A percentile compares a stretch with the other conserved stretches of the same genome.
Conservation (phyloP, 345 rosid species). For the Eucalyptus grandis region DNA sequence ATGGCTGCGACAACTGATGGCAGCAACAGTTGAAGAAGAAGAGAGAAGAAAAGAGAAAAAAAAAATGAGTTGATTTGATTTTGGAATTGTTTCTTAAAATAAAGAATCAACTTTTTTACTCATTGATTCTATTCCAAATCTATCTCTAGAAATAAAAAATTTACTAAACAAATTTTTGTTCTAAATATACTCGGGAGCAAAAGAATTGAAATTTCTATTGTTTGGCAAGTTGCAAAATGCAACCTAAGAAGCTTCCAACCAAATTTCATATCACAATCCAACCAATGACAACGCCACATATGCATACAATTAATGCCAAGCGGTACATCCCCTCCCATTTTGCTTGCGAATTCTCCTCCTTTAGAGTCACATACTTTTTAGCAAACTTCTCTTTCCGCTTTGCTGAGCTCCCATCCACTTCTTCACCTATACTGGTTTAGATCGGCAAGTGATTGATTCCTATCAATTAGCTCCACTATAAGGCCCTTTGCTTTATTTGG, state of each 20-base stretch:
- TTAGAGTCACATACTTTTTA: background rate
- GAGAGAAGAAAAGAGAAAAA: no score
- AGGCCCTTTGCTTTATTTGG: background rate
- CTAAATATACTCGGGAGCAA: no score
- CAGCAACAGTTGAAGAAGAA: rapidly evolving
- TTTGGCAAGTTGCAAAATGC: no score
- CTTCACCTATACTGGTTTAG: background rate
- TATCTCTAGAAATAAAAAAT: rapidly evolving
- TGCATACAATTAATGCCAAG: background rate
- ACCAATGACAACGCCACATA: background rate
- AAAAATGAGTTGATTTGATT: no score
- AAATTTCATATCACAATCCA: background rate
- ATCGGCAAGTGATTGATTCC: background rate
- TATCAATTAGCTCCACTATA: background rate
- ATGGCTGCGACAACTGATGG: rapidly evolving
- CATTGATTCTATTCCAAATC: no score
- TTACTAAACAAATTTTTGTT: no score
- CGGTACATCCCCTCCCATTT: background rate
- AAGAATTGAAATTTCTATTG: rapidly evolving
- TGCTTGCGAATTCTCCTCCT: background rate
- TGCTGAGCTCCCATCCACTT: background rate
- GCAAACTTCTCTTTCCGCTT: background rate
- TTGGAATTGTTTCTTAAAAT: no score
- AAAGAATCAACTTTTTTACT: no score
- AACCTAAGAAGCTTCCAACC: background rate